Base-by-base conservation (phyloP, 306 rosid genomes). In the Prunus mongolica region DNA sequence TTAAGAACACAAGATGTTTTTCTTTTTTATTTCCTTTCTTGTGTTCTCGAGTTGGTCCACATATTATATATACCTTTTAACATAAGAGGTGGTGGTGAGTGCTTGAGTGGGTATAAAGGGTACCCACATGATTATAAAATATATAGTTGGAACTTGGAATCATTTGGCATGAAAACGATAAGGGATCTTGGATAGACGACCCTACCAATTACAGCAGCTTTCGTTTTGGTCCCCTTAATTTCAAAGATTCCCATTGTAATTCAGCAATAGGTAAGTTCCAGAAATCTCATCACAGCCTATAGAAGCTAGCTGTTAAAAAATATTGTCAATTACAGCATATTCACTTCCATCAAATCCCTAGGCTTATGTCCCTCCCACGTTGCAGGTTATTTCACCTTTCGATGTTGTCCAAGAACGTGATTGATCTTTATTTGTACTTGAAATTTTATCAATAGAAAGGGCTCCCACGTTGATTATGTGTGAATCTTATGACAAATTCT, bases 31-130 rank as follows among this genome's bases (percentile, higher is more conserved):
- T 38, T 38, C 44, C 44, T 38, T 38, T 38, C 44, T 38, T 38
- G 44, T 7, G 44, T 38, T 38, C 44, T 38, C 9, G 58, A 45
- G 34, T 73, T 73, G 79, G 73, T 75, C 83, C 77, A 76, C 57
- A 68, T 52, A 45, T 63, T 52, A 38, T 34, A 34, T 6, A 34
- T 38, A 7, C 44, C 73, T 78, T 88, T 69, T 9, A 65, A 78
- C 80, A 70, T 49, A 22, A 50, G 65, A 67, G 69, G 77, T 28
- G 73, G 80, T 67, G 69, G 69, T 76, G 73, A 66, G 83, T 79
- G 18, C 34, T 32, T 67, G 79, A 68, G 81, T 57, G 78, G 79
- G 73, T 51, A 71, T 83, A 83, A 79, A 76, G 76, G 81, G 51
- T 67, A 60, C 73, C 65, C 77, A 55, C 55, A 62, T 76, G n/a